These are phyloP conservation scores for Puccinia polysora DNA, from an alignment of 1,284 basidiomycete genomes.

Conservation along the genomic window DNA sequence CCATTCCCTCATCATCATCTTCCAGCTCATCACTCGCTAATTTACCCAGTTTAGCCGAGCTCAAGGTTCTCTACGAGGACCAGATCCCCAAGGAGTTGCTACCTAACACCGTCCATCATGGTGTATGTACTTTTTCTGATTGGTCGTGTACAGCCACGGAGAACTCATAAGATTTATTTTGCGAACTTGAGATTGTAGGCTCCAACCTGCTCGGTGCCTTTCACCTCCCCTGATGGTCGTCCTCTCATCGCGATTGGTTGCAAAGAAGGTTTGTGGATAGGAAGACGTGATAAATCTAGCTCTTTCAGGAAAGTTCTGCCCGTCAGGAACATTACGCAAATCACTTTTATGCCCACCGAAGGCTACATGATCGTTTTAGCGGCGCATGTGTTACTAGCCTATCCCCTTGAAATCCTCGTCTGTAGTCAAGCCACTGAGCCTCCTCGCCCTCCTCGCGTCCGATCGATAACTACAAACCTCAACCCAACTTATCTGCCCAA, in stretches of 20 bases:
- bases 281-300: slow-evolving; percentile 76
- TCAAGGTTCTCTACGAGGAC: slow-evolving; percentile 17
- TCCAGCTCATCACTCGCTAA: slow-evolving; percentile 9
- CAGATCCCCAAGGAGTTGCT: slow-evolving; percentile 24
- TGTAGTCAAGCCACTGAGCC: not conserved
- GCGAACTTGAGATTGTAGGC: too few species aligned
- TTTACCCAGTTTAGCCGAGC: slow-evolving; percentile 18
- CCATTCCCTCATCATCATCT: slow-evolving; percentile 18
- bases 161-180: too few species aligned
- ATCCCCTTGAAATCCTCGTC: slow-evolving; percentile 67
- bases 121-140: not conserved
- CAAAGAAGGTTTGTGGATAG: slow-evolving; percentile 94
- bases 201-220: slow-evolving; percentile 48
- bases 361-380: slow-evolving; percentile 91
- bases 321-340: slow-evolving; percentile 82
- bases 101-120: slow-evolving; percentile 17
- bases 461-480: slow-evolving; percentile 4
- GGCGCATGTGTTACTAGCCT: slow-evolving; percentile 62
- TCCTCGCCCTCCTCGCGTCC: not conserved
- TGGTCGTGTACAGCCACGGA: not conserved
- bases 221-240: slow-evolving; percentile 68
- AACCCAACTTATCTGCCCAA: slow-evolving; percentile 3
- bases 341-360: slow-evolving; percentile 89
- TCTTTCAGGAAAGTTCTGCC: slow-evolving; percentile 85
- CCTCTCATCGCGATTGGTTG: slow-evolving; percentile 86